A percentile compares a stretch with the other conserved stretches of the same genome.
phyloP scores from a whole-genome alignment of 1,139 yeast genomes.

The Candida smagusa region DNA sequence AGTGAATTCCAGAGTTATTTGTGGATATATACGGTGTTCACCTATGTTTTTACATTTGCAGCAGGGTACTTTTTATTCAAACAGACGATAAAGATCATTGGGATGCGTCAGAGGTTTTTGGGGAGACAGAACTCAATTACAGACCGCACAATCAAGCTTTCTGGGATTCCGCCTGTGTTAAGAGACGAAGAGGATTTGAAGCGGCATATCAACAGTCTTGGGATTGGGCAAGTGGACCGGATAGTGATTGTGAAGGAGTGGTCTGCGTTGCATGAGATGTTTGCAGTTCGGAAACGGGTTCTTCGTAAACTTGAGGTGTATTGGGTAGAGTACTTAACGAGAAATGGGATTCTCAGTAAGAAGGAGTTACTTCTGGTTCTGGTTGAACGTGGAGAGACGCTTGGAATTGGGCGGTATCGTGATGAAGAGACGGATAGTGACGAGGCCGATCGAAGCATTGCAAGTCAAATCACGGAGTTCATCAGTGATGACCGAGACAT shows the following conservation, averaged over 20 bases:
- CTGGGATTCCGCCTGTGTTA: conserved; percentile 86
- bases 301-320: conserved; percentile 60
- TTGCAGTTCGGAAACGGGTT: conserved; percentile 53
- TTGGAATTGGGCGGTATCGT: conserved; percentile 17
- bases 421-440: conserved; percentile 6
- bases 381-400: conserved; percentile 30
- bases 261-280: conserved; percentile 65
- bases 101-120: conserved; percentile 74
- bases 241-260: conserved; percentile 84
- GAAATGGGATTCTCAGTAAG: conserved; percentile 28
- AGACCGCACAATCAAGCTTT: conserved; percentile 83
- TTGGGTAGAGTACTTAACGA: conserved; percentile 72
- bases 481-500: conserved; percentile 15
- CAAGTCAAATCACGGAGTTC: conserved; percentile 20
- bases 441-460: conserved; percentile 2
- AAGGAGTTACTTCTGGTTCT: conserved; percentile 27
- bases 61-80: conserved; percentile 60
- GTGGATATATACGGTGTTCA: conserved; percentile 72
- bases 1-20: conserved; percentile 16
- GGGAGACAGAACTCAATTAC: conserved; percentile 90
- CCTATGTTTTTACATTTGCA: conserved; percentile 75
- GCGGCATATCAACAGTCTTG: conserved; percentile 70
- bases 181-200: conserved; percentile 67
- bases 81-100: conserved; percentile 70
- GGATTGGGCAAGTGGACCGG: conserved; percentile 75